Evolutionary conservation across 1,284 basidiomycete species (phyloP).

Genomic region (Leccinum subfulvum): DNA sequence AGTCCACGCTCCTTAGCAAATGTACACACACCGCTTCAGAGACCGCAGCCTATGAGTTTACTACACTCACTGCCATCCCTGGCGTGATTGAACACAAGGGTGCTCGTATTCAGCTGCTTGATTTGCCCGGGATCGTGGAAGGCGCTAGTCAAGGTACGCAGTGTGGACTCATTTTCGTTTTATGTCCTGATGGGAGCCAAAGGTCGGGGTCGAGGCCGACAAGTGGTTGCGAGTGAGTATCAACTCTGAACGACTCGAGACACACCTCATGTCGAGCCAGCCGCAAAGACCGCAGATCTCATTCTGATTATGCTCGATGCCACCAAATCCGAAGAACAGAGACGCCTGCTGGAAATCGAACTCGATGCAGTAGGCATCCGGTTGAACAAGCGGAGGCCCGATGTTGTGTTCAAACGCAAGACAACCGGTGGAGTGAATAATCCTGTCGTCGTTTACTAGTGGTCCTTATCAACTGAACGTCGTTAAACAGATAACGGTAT

Average conservation of each 20-base stretch:
- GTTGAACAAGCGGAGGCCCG: conserved; percentile 86
- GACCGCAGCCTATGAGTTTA: conserved; percentile 94
- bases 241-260: neutral
- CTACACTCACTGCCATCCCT: conserved; percentile 91
- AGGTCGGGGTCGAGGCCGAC: conserved; percentile 90
- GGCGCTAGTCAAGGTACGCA: conserved; percentile 80
- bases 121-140: conserved; percentile 97
- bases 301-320: conserved; percentile 96
- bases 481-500: conserved; percentile 30
- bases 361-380: conserved; percentile 96
- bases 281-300: conserved; percentile 94
- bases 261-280: conserved; percentile 32
- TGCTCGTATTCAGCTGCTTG: conserved; percentile 89
- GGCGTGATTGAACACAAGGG: conserved; percentile 94
- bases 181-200: conserved; percentile 4
- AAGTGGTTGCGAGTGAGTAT: conserved; percentile 81
- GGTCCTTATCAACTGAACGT: neutral
- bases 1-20: conserved; percentile 91
- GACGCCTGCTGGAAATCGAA: conserved; percentile 84
- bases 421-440: conserved; percentile 84
- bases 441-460: neutral
- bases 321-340: conserved; percentile 94
- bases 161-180: neutral
- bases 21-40: conserved; percentile 89
- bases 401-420: conserved; percentile 83